A percentile compares a stretch with the other conserved stretches of the same genome.
phyloP scores from a whole-genome alignment of 2,329 filamentous ascomycete genomes.

The Cercospora nicotianae region DNA sequence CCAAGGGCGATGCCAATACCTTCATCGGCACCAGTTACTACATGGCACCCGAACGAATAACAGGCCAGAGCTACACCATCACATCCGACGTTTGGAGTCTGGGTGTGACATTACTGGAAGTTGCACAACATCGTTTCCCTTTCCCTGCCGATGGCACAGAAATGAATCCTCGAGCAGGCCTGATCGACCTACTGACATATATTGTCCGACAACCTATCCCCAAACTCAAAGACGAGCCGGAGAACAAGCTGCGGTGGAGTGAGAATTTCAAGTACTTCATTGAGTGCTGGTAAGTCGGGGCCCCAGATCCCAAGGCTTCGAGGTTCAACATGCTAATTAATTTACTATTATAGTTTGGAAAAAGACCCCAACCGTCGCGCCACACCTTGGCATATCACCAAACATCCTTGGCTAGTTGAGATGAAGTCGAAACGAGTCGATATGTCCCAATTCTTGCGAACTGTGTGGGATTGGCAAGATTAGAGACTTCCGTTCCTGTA shows the following conservation, averaged over 20 bases:
- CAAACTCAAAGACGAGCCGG: conserved; percentile 83
- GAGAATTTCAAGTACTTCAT: conserved; percentile 99
- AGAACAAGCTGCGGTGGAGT: conserved; percentile 85
- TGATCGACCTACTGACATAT: conserved; percentile 95
- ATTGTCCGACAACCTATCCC: conserved; percentile 95
- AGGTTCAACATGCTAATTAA: neutral
- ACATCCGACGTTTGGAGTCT: conserved; percentile 98
- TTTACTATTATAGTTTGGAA: conserved; percentile 66
- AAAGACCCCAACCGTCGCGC: conserved; percentile 86
- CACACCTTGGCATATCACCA: conserved; percentile 97
- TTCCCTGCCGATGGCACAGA: conserved; percentile 96
- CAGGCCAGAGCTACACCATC: conserved; percentile 96
- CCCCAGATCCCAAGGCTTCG: no score
- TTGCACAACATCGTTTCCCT: conserved; percentile 97
- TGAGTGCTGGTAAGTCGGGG: conserved; percentile 83
- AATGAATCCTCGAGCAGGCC: conserved; percentile 85
- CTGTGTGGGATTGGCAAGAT: conserved; percentile 94
- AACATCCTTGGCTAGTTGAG: conserved; percentile 98
- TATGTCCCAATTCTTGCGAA: conserved; percentile 89
- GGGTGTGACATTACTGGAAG: conserved; percentile 94
- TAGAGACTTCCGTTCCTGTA: no score
- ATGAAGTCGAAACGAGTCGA: conserved; percentile 96
- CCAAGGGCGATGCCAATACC: conserved; percentile 96
- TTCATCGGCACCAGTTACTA: conserved; percentile 99
- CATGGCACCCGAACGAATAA: conserved; percentile 98